Conservation (phyloP, 2,329 filamentous ascomycete species). For the Pestalotiopsis sp. region DNA sequence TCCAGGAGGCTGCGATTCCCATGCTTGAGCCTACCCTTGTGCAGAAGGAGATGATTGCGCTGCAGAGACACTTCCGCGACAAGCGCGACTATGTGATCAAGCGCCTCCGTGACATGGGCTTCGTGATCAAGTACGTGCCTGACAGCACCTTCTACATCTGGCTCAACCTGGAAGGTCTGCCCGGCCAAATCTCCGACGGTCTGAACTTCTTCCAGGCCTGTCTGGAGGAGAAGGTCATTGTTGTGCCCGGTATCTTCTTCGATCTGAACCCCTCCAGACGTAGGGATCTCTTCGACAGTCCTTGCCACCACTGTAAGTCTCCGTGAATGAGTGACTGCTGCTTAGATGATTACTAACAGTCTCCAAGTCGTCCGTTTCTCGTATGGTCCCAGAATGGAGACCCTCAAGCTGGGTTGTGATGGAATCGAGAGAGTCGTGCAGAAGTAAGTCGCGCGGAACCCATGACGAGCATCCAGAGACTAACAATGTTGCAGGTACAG, state of each 20-base stretch:
- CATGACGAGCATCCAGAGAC: neutral
- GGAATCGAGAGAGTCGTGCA: constrained; percentile 82
- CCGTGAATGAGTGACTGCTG: neutral
- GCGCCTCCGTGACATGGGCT: constrained; percentile 83
- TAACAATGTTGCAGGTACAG: neutral
- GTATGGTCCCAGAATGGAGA: constrained; percentile 82
- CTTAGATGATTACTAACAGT: constrained; percentile 16
- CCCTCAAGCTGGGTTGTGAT: constrained; percentile 77
- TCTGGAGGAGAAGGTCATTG: constrained; percentile 91
- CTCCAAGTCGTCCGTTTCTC: constrained; percentile 72
- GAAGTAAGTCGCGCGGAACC: constrained; percentile 51
- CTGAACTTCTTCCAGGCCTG: constrained; percentile 97
- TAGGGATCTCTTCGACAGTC: constrained; percentile 89
- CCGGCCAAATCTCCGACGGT: constrained; percentile 84
- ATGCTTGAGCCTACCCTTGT: constrained; percentile 92
- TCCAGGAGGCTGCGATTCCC: constrained; percentile 89
- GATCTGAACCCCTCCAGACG: constrained; percentile 90
- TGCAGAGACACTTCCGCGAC: constrained; percentile 85
- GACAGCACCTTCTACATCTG: constrained; percentile 95
- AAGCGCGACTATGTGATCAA: constrained; percentile 91
- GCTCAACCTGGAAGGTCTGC: constrained; percentile 68
- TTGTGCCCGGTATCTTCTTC: constrained; percentile 97
- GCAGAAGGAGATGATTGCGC: constrained; percentile 81
- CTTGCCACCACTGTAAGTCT: constrained; percentile 76
- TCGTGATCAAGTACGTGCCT: constrained; percentile 80